Conservation (phyloP, 108 stramenopile species). For the Cyclotella kingstonii region DNA sequence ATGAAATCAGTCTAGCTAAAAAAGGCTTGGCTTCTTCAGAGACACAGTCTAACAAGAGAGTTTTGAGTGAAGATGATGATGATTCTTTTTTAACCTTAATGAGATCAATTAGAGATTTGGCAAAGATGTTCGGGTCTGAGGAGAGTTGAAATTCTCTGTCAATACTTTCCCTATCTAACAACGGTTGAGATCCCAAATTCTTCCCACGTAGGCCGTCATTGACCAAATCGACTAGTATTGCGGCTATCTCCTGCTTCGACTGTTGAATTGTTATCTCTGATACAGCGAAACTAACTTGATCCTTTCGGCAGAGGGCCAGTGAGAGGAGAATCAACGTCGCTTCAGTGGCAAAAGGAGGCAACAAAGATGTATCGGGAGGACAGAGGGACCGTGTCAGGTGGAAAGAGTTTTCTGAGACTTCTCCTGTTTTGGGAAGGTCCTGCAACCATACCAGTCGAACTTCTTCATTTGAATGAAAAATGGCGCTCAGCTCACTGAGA, state of each 20-base stretch:
- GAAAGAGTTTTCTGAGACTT: no score
- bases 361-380: not conserved
- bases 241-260: constrained; percentile 1
- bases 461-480: no score
- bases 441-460: no score
- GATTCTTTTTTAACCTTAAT: no score
- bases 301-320: constrained; percentile 4
- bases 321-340: constrained; percentile 1
- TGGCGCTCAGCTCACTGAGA: constrained; percentile 32
- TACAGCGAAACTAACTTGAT: no score
- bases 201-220: no score
- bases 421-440: no score
- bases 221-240: constrained; percentile 9
- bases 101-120: constrained; percentile 1
- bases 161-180: no score
- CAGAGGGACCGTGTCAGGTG: not conserved
- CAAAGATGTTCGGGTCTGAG: constrained; percentile 8
- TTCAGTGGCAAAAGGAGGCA: not conserved
- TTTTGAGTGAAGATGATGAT: not conserved
- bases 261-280: no score
- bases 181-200: no score
- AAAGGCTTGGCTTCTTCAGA: constrained; percentile 13
- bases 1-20: constrained; percentile 18
- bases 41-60: constrained; percentile 6
- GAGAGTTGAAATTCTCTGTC: not conserved